These are phyloP conservation scores for Vicia sativa DNA, from an alignment of 306 rosid genomes.

Conservation along the genomic window DNA sequence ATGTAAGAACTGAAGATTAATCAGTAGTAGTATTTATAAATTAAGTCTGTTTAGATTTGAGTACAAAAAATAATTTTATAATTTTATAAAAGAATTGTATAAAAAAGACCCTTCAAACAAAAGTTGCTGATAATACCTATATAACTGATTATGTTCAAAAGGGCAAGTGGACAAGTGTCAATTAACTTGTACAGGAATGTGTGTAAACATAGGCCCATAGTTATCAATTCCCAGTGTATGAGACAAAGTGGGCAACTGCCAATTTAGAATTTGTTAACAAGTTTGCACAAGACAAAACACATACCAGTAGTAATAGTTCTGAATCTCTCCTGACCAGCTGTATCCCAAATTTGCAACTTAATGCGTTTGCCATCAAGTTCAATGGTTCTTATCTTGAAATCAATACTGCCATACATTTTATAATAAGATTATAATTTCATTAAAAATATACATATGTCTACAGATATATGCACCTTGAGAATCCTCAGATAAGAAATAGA, in stretches of 20 bases:
- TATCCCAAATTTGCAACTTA: slow-evolving; percentile 88
- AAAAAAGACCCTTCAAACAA: neutral
- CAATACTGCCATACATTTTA: slow-evolving; percentile 58
- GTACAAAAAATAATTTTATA: neutral
- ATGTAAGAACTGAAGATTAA: slow-evolving; percentile 8
- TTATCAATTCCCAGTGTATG: slow-evolving; percentile 12
- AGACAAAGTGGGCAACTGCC: slow-evolving; percentile 10
- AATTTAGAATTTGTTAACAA: slow-evolving; percentile 10
- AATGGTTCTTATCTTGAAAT: slow-evolving; percentile 89
- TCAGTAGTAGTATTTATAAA: neutral
- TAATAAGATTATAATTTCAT: slow-evolving; percentile 22
- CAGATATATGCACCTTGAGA: slow-evolving; percentile 1
- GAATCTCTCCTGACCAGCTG: slow-evolving; percentile 90
- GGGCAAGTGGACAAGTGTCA: neutral
- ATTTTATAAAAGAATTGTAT: slow-evolving; percentile 8
- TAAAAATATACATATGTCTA: slow-evolving; percentile 4
- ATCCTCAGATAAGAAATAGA: slow-evolving; percentile 13
- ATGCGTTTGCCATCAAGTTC: slow-evolving; percentile 80
- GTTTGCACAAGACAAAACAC: slow-evolving; percentile 34
- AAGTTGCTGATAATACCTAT: neutral
- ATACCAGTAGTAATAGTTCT: slow-evolving; percentile 83
- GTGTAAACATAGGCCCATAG: neutral
- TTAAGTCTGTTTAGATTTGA: slow-evolving; percentile 6
- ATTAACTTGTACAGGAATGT: slow-evolving; percentile 18
- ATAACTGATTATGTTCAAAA: neutral